Base-by-base conservation (phyloP, 2,329 filamentous ascomycete species). In the Neurospora sp. region DNA sequence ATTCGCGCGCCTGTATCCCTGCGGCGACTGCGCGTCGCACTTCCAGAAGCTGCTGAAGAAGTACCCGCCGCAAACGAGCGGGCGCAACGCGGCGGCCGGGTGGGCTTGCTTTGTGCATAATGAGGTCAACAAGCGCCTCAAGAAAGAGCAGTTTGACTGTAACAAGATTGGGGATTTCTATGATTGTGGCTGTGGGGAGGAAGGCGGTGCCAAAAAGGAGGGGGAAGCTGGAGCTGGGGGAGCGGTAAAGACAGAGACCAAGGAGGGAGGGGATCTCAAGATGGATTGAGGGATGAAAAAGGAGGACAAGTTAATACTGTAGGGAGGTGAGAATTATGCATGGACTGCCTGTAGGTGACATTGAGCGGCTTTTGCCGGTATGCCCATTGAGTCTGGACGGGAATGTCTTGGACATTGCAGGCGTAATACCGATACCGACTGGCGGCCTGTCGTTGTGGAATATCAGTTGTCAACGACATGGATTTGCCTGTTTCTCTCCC, bases 81-180 rank as follows among this genome's bases (percentile, higher is more conserved):
- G 85, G 68, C 84, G 89, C 71, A 89, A 87, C 74, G 83, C 86
- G 8, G 89, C 89, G 0, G 88, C 87, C 0, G 88, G 87, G 12
- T 91, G 89, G 89, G 84, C 89, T 15, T 91, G 89, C 76, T 87
- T 88, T 77, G 84, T 88, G 33, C 89, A 91, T 76, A 91, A 91
- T 75, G 80, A 86, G 74, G 89, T 91, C 70, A 91, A 91, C 76
- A 83, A 86, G 79, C 81, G 88, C 69, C 80, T 91, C 39, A 80
- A 86, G 75, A 91, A 91, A 79, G 80, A 83, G 4, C 71, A 83
- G 12, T 91, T 91, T 74, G 87, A 91, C 78, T 91, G 89, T 75
- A 86, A 82, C 70, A 86, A 88, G 38, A 89, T 91, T 76, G 88
- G 88, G 17, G 89, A 91, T 75, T 89, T 89, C 77, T 91, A 91